Evolutionary conservation across 106 monocot species (phyloP), one percentile per base, ranked within the genome.

Genomic region (Dendrobium nobile): DNA sequence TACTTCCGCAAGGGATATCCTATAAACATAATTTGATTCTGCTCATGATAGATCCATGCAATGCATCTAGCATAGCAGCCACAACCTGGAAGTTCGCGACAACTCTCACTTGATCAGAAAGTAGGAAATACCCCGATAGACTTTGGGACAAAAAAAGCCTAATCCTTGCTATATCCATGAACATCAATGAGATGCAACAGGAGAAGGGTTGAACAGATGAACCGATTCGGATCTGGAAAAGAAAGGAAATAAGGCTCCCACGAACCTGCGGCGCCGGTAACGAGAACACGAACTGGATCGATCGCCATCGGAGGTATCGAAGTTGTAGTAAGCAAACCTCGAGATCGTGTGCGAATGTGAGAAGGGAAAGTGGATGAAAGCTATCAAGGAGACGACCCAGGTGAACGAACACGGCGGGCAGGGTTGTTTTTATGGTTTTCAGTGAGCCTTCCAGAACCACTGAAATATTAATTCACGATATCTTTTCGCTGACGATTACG

Each of bases 231-330:
- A 67, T 67, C 26, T 27, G 27, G 11, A 31, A 67, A 67, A 11
- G 22, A 67, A 67, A 48, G 45, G 9, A 79, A 26, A 70, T n/a
- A 26, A 2, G 40, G 64, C 64, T 84, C 20, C 20, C 19, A 79
- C 82, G 47, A 67, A 86, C 86, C 86, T 82, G 86, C 86, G 42
- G 86, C 86, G 45, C 86, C 86, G 33, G 86, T 86, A 48, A 86
- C 86, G 41, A 86, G 86, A 76, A 86, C 86, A 20, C 86, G 86
- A 51, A 86, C 75, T 78, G 82, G 82, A 79, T 82, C 86, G 47
- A 79, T 86, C 65, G 82, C 86, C 86, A 86, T 86, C 64, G 7
- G 75, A 54, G 27, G 41, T 20, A 58, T 24, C 22, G 54, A 56
- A 37, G 37, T 37, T 22, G 75, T 37, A 31, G 43, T 67, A 9